Base-by-base conservation (phyloP, 2,329 filamentous ascomycete species). In the Pseudogymnoascus sp. region DNA sequence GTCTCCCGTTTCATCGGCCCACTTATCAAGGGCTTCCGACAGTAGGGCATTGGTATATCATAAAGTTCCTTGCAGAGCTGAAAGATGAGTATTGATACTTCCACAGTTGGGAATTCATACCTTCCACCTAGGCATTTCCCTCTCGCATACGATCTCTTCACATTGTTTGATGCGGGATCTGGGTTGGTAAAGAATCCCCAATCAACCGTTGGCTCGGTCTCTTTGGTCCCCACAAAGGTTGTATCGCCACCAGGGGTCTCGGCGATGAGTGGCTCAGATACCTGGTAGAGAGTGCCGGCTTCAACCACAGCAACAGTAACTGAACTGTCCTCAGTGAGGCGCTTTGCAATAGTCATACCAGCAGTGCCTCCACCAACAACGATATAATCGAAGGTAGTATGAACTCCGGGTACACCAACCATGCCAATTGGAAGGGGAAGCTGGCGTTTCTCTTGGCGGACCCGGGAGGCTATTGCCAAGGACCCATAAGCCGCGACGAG, bases 251-350 rank as follows among this genome's bases (percentile, higher is more conserved):
- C 51, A 4, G 51, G 51, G n/a, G 10, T 14, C 10, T 18, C n/a
- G n/a, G 39, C 39, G 39, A 57, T 39, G 36, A 60, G 16, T 6
- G 47, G 63, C n/a, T 63, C 54, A 61, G 21, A 61, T 12, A 67
- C 61, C 36, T 69, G 63, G 36, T 67, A 66, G 7, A 67, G 61
- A 16, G 42, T 54, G 14, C 69, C 68, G 10, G 68, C 68, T 62
- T 69, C 69, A 21, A 70, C 66, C 12, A 69, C 63, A 8, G 67
- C 68, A 16, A 70, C 66, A 23, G 51, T 66, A 5, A 69, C 62
- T 14, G 61, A 47, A 11, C 64, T 26, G 21, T 63, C 36, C 40
- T 67, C 65, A 8, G 69, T 63, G 21, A 69, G 65, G 21, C 68
- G 66, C 45, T 66, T 69, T 40, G 67, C 68, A 11, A 70, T 29